Evolutionary conservation across 2,329 filamentous ascomycete genomes (phyloP).

Genomic region (Exophiala aquamarina): DNA sequence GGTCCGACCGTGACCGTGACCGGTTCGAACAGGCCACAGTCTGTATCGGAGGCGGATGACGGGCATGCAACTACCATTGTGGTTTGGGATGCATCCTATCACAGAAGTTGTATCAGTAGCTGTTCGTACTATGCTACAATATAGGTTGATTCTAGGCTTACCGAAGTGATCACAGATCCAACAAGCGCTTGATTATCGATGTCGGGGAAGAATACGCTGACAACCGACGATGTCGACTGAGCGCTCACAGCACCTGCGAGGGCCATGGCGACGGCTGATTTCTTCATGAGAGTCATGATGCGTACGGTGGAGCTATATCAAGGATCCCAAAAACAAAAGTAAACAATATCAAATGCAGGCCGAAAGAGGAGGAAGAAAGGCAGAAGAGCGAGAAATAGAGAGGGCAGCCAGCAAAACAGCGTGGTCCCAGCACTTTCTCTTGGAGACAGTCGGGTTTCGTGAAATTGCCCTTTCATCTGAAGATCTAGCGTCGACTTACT

Average conservation of each 20-base stretch:
- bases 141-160: conserved; percentile 4
- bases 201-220: conserved; percentile 21
- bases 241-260: conserved; percentile 14
- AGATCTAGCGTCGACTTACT: too few relatives aligned
- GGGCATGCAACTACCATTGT: conserved; percentile 23
- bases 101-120: neutral
- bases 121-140: neutral
- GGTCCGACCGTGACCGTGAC: conserved; percentile 25
- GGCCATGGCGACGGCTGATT: conserved; percentile 5
- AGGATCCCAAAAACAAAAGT: neutral
- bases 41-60: conserved; percentile 7
- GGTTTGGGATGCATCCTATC: conserved; percentile 19
- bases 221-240: conserved; percentile 11
- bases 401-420: too few relatives aligned
- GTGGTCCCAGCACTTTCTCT: too few relatives aligned
- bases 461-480: too few relatives aligned
- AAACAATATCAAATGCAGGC: too few relatives aligned
- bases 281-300: conserved; percentile 15
- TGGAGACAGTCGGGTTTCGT: too few relatives aligned
- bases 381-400: too few relatives aligned
- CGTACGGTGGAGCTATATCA: neutral
- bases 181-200: conserved; percentile 16
- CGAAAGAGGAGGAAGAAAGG: too few relatives aligned
- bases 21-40: conserved; percentile 19
- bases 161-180: conserved; percentile 19